Percentiles rank a stretch among this genome's conserved stretches.
Conservation (phyloP, 1,284 basidiomycete genomes). For the Malassezia arunalokei region DNA sequence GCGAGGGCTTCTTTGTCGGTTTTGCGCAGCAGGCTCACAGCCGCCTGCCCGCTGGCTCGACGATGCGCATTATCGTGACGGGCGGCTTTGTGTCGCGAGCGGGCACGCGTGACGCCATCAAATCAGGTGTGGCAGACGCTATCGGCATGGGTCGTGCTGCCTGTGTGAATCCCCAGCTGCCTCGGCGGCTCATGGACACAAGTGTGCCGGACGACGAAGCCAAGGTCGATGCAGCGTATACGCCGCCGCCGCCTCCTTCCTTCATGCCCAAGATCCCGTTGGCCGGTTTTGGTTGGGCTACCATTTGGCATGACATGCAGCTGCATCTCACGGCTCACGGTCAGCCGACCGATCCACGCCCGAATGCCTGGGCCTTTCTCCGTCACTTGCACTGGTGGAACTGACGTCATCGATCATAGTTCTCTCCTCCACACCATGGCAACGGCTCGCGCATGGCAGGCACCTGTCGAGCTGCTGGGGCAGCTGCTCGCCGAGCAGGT, state of each 20-base stretch:
- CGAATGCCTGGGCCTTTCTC: constrained; percentile 7
- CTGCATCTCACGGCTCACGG: constrained; percentile 10
- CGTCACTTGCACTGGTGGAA: background rate
- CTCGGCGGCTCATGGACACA: constrained; percentile 1
- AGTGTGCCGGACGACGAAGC: constrained; percentile 10
- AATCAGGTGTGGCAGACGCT: constrained; percentile 1
- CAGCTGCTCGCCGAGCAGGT: constrained; percentile 1
- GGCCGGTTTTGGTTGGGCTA: constrained; percentile 9
- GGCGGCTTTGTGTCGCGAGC: constrained; percentile 61
- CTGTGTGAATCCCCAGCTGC: constrained; percentile 7
- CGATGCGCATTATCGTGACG: constrained; percentile 60
- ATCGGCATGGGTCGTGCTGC: constrained; percentile 12
- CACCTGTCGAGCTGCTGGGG: background rate
- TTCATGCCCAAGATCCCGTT: constrained; percentile 4
- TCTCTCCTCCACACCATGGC: too few relatives aligned
- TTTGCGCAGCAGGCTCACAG: constrained; percentile 48
- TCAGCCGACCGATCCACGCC: constrained; percentile 14
- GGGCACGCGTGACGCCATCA: constrained; percentile 53
- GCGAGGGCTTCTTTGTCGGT: constrained; percentile 49
- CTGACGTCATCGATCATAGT: too few relatives aligned
- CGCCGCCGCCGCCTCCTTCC: background rate
- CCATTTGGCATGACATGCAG: constrained; percentile 13
- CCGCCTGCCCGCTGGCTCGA: constrained; percentile 16
- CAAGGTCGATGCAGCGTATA: background rate
- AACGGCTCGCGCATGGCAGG: background rate